Percentiles rank a stretch among this genome's conserved stretches.
Conservation (phyloP, 2,329 filamentous ascomycete genomes). For the Trichoderma afroharzianum region DNA sequence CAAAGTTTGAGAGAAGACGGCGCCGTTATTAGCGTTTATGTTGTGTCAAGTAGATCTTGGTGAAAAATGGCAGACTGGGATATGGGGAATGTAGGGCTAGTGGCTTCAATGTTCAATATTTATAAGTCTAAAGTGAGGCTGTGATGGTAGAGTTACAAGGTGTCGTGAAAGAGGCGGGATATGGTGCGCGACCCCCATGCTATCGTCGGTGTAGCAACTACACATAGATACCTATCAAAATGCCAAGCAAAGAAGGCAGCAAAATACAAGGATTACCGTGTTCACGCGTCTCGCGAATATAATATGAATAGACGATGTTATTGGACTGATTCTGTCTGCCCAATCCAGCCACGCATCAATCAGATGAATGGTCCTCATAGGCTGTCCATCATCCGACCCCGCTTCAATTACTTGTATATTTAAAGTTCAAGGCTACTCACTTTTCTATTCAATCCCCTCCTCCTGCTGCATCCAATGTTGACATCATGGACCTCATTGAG, state of each 20-base stretch:
- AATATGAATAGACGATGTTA: not conserved
- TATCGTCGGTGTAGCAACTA: not conserved
- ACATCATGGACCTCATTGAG: not conserved
- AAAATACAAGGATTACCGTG: not conserved
- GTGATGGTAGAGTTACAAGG: not conserved
- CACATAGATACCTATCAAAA: not conserved
- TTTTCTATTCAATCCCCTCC: not conserved
- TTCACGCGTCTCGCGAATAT: not conserved
- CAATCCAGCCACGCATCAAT: not conserved
- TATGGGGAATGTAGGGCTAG: not conserved
- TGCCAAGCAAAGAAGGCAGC: not conserved
- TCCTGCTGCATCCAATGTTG: too few relatives aligned
- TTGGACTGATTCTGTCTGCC: not conserved
- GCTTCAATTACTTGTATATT: not conserved
- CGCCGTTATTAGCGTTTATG: not conserved
- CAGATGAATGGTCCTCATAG: not conserved
- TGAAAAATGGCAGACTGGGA: not conserved
- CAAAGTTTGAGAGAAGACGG: not conserved
- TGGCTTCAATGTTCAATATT: not conserved
- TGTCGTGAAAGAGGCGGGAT: not conserved
- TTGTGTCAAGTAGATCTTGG: not conserved
- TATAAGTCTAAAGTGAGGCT: not conserved
- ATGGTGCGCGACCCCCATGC: not conserved
- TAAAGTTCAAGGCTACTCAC: not conserved
- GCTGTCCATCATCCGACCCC: not conserved